Conservation (phyloP, 176 grass and related monocot genomes). For the Cenchrus fungigraminus region DNA sequence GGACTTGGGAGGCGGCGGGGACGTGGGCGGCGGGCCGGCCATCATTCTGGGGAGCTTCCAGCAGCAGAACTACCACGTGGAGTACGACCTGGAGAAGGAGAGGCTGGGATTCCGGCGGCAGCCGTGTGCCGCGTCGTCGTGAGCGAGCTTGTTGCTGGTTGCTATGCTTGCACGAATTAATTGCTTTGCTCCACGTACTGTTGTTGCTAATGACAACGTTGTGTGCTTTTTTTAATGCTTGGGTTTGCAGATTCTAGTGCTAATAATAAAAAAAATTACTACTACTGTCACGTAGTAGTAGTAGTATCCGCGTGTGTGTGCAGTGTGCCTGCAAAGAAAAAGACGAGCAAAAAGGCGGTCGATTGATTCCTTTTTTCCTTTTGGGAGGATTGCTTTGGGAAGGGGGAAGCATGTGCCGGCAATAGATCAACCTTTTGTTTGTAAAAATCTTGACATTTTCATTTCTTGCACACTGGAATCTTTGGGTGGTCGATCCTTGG, state of each 20-base stretch:
- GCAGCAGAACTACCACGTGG: slow-evolving; percentile 87
- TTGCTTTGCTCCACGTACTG: neutral
- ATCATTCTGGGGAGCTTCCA: slow-evolving; percentile 92
- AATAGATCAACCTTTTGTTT: no score
- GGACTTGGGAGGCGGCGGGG: slow-evolving; percentile 21
- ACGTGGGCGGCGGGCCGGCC: slow-evolving; percentile 50
- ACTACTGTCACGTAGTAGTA: no score
- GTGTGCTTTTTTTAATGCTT: neutral
- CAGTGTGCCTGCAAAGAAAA: neutral
- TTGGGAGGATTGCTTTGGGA: neutral
- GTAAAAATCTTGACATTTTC: no score
- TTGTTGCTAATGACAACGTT: neutral
- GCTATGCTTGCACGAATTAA: no score
- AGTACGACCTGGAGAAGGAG: slow-evolving; percentile 73
- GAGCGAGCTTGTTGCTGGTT: neutral
- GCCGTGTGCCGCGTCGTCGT: slow-evolving; percentile 50
- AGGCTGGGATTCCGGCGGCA: slow-evolving; percentile 76
- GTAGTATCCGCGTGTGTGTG: no score
- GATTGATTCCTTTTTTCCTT: neutral
- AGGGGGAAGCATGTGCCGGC: neutral
- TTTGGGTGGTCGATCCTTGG: no score
- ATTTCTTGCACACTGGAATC: no score
- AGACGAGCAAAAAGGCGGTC: neutral
- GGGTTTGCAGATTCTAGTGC: neutral
- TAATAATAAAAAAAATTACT: neutral